Evolutionary conservation across 1,284 basidiomycete species (phyloP).

Genomic region (Crocinoboletus sp.): DNA sequence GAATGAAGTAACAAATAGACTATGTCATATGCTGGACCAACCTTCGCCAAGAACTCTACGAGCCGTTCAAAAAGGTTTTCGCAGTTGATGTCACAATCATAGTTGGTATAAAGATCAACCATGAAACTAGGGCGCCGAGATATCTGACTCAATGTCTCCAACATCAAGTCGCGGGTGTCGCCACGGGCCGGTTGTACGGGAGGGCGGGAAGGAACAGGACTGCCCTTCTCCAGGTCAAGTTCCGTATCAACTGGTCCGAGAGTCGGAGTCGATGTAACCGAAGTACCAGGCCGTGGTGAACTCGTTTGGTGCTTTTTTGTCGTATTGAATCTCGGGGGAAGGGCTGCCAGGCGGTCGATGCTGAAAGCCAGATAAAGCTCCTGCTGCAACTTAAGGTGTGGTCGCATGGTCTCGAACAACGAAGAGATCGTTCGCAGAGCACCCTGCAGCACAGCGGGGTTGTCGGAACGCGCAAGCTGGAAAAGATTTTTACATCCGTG

Average conservation of each 20-base stretch:
- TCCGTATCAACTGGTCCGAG: slow-evolving; percentile 43
- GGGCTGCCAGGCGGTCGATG: slow-evolving; percentile 81
- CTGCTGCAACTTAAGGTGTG: slow-evolving; percentile 92
- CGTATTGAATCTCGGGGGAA: slow-evolving; percentile 32
- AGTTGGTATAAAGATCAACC: slow-evolving; percentile 95
- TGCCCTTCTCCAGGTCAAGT: slow-evolving; percentile 46
- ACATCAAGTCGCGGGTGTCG: slow-evolving; percentile 85
- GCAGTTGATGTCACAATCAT: slow-evolving; percentile 96
- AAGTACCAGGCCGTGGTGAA: slow-evolving; percentile 58
- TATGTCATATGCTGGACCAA: slow-evolving; percentile 25
- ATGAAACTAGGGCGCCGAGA: slow-evolving; percentile 84
- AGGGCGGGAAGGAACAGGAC: slow-evolving; percentile 50
- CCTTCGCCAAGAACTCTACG: slow-evolving; percentile 88
- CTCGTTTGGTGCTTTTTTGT: slow-evolving; percentile 31
- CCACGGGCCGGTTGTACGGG: slow-evolving; percentile 76
- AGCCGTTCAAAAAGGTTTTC: slow-evolving; percentile 94
- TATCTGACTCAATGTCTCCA: slow-evolving; percentile 85
- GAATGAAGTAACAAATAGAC: slow-evolving; percentile 3
- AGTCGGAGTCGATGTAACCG: slow-evolving; percentile 42
- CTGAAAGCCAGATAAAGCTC: slow-evolving; percentile 94
- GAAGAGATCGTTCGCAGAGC: slow-evolving; percentile 85
- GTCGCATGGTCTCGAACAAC: slow-evolving; percentile 85
- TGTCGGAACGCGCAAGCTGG: slow-evolving; percentile 89
- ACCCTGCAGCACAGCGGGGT: slow-evolving; percentile 72
- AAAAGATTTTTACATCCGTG: slow-evolving; percentile 96